Evolutionary conservation across 1,139 yeast species (phyloP), one percentile per base, ranked within the genome.

Genomic region (Pichiaceae sp.): DNA sequence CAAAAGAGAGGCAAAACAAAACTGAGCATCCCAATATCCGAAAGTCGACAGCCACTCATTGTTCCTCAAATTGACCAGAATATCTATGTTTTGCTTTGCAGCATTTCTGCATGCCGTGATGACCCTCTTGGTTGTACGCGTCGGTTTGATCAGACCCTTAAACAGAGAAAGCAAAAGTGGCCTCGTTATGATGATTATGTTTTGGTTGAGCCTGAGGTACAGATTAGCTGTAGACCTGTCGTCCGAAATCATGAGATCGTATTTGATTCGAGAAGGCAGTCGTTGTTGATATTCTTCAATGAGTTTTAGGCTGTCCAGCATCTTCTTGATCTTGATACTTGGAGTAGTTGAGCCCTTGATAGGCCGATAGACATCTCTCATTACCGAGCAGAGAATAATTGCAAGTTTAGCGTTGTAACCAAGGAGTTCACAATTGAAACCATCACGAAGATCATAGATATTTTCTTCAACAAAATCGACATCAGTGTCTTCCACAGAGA

Each of bases 1-100:
- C 0, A 43, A 33, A 4, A 43, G 31, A 5, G 75, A 64, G 2
- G 68, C 60, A 42, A 62, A 70, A 34, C 70, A 49, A 48, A 66
- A 69, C 44, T 70, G 70, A 31, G 70, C 62, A 49, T 70, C 76
- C 69, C 72, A 70, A 46, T 64, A 70, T 3, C 75, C 75, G 36
- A 65, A 57, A 17, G 59, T 52, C 31, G 70, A 70, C 16, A 69
- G 48, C 48, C 63, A 53, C 4, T 61, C 56, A 38, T 57, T 52
- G 29, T 55, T 57, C 31, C 59, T 62, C 34, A 70, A 53, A 36
- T 59, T 59, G 14, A 57, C 39, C 2, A 68, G 39, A 11, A 69
- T 59, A 40, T 65, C 66, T 23, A 70, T 60, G 12, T 65, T 63
- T 8, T 62, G 47, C 32, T 60, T 52, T 2, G 74, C 66, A 0